phyloP scores from a whole-genome alignment of 257 asterid species.

The Salvia splendens region DNA sequence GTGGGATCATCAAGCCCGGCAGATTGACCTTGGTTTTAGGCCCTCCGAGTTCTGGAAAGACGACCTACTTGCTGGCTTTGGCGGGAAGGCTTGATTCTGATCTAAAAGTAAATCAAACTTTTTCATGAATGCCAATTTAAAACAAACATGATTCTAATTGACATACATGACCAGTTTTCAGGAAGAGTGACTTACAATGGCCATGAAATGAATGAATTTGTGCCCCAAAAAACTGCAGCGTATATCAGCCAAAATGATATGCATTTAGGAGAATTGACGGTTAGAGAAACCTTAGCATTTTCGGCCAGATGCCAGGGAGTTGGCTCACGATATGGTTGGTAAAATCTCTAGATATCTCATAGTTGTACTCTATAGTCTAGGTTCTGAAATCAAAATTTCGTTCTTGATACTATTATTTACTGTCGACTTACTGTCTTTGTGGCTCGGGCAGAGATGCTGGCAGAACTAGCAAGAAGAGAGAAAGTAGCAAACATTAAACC shows the following conservation, averaged over 20 bases:
- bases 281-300: conserved; percentile 67
- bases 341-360: not conserved
- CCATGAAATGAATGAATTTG: conserved; percentile 59
- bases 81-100: conserved; percentile 65
- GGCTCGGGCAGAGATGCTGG: conserved; percentile 55
- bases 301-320: conserved; percentile 81
- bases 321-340: conserved; percentile 70
- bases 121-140: not conserved
- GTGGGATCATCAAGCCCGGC: conserved; percentile 68
- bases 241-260: conserved; percentile 71
- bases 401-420: too few relatives aligned
- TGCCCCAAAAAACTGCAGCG: conserved; percentile 64
- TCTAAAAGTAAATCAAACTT: conserved; percentile 42
- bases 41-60: conserved; percentile 77
- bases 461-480: conserved; percentile 46
- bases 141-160: not conserved
- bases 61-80: conserved; percentile 65
- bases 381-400: not conserved
- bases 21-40: conserved; percentile 74
- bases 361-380: not conserved
- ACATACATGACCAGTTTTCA: conserved; percentile 36
- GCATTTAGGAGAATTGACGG: conserved; percentile 77
- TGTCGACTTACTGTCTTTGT: not conserved
- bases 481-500: conserved; percentile 50
- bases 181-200: conserved; percentile 70